Conservation (phyloP, 139 green algal genomes). For the Chlamydomonas eustigma region DNA sequence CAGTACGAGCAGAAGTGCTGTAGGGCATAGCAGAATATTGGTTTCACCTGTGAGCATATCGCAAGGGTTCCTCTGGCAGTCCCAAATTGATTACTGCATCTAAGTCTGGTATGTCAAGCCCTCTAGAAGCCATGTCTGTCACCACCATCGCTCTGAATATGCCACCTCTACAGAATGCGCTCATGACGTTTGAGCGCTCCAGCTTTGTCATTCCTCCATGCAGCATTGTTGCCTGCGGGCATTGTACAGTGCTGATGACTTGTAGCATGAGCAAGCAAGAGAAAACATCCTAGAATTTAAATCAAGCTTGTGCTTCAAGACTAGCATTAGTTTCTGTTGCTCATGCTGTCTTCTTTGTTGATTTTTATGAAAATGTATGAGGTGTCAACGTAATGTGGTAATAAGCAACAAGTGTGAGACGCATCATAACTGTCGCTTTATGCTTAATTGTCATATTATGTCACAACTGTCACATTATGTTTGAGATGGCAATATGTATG, state of each 20-base stretch:
- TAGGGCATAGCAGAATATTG: neutral
- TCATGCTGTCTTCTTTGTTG: too few relatives aligned
- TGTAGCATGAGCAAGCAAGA: too few relatives aligned
- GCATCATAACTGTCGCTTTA: too few relatives aligned
- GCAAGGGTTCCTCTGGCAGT: neutral
- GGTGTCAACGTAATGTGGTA: too few relatives aligned
- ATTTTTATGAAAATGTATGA: too few relatives aligned
- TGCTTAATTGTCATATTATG: too few relatives aligned
- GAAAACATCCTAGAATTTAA: too few relatives aligned
- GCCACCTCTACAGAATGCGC: constrained; percentile 58
- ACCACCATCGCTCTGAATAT: constrained; percentile 71
- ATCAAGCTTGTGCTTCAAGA: too few relatives aligned
- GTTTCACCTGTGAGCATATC: constrained; percentile 44
- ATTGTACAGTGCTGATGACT: neutral
- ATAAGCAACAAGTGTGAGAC: too few relatives aligned
- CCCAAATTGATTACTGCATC: constrained; percentile 15
- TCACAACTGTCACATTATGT: too few relatives aligned
- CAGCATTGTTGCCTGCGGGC: constrained; percentile 44
- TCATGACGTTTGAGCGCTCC: constrained; percentile 56
- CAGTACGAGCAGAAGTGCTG: neutral
- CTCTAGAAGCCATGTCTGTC: constrained; percentile 77
- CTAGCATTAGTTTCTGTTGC: too few relatives aligned
- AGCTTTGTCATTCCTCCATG: constrained; percentile 76
- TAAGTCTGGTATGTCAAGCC: constrained; percentile 18
- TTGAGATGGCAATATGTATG: too few relatives aligned